A percentile compares a stretch with the other conserved stretches of the same genome.
phyloP scores from a whole-genome alignment of 352 stramenopile genomes.

The Globisporangium canariense region DNA sequence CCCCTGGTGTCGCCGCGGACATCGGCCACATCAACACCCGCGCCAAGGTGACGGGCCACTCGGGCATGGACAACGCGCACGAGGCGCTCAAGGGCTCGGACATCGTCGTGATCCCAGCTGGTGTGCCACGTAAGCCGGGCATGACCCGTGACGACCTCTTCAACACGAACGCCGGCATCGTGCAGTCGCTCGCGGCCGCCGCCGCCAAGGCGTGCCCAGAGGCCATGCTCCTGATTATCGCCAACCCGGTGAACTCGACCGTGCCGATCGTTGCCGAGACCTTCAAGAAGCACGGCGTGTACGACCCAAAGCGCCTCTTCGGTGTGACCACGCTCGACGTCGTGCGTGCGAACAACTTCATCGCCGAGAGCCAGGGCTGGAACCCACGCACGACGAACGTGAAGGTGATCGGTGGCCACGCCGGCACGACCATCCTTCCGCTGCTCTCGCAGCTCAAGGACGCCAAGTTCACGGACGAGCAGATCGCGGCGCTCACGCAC shows the following conservation, averaged over 20 bases:
- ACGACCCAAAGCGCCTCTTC: constrained; percentile 97
- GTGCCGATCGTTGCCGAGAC: constrained; percentile 99
- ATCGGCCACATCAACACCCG: constrained; percentile 92
- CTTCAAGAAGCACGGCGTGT: constrained; percentile 95
- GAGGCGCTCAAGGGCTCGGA: constrained; percentile 81
- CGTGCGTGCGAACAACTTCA: constrained; percentile 96
- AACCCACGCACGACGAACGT: constrained; percentile 81
- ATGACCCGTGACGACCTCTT: constrained; percentile 97
- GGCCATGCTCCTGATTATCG: constrained; percentile 97
- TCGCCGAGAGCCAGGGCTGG: constrained; percentile 74
- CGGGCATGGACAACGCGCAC: constrained; percentile 77
- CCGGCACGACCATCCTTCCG: constrained; percentile 99
- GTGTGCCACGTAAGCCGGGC: constrained; percentile 98
- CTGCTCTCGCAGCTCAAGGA: constrained; percentile 95
- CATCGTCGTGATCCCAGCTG: constrained; percentile 98
- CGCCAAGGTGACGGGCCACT: constrained; percentile 67
- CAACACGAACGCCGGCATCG: constrained; percentile 96
- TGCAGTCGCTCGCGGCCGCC: constrained; percentile 93
- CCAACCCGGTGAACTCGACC: constrained; percentile 99
- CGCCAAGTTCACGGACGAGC: constrained; percentile 92
- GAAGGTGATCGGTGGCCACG: constrained; percentile 98
- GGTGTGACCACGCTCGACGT: constrained; percentile 99
- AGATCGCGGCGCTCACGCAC: constrained; percentile 94
- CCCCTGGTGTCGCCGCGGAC: constrained; percentile 97
- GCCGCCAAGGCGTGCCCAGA: constrained; percentile 96